Base-by-base conservation (phyloP, 2,329 filamentous ascomycete species). In the Seiridium cupressi region DNA sequence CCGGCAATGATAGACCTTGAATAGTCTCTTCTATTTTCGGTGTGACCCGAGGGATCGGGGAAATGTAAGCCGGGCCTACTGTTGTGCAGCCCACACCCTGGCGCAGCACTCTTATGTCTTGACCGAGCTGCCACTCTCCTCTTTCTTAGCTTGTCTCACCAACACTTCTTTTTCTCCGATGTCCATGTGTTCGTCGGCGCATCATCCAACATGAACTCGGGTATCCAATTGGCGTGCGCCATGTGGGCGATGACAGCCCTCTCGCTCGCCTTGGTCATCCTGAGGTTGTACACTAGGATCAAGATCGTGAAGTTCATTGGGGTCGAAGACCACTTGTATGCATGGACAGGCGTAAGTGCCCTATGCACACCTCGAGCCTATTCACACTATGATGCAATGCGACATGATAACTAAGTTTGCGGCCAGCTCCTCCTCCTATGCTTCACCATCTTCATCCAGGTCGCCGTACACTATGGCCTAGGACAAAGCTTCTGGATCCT, bases 221-320 rank as follows among this genome's bases (percentile, higher is more conserved):
- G 73, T 57, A 61, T 68, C 48, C 63, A 72, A 49, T 61, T 76
- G 62, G 65, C 64, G 6, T 64, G 47, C 34, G 66, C 69, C 60
- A 68, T 74, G 68, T 77, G 74, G 74, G 73, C 64, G 58, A 66
- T 77, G 69, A 68, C 70, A 18, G 68, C 60, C 32, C 62, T 77
- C 42, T 73, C 69, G 48, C 57, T 68, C 44, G 46, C 60, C 35
- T 55, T 71, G 58, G 69, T 69, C 2, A 60, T 51, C 46, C 63
- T 69, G 38, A 57, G 69, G 36, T 49, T 70, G 13, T 71, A 71
- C 51, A 71, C 69, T 1, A 64, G 69, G 13, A 66, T 74, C 35
- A 63, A 55, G 51, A 69, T 77, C 63, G 69, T 76, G 58, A 72
- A 65, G 58, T 76, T 76, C 47, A 63, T 76, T 60, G 74, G 72